phyloP scores from a whole-genome alignment of 371 early-diverging fungal genomes.

The Mucor lusitanicus region DNA sequence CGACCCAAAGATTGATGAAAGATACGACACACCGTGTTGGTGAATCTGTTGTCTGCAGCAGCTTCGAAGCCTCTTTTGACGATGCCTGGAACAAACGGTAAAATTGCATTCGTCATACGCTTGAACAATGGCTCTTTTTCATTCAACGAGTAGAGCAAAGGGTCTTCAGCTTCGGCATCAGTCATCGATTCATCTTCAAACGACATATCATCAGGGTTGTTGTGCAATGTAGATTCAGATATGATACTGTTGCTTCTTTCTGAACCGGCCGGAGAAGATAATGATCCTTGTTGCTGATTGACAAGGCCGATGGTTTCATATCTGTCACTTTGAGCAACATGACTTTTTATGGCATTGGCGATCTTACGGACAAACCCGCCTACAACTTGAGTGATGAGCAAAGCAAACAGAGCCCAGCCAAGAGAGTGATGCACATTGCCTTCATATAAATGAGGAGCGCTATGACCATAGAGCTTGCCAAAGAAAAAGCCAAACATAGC shows the following conservation, averaged over 20 bases:
- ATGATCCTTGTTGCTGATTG: not conserved
- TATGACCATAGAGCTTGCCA: slow-evolving; percentile 47
- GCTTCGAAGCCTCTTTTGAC: slow-evolving; percentile 35
- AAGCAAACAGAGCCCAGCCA: slow-evolving; percentile 42
- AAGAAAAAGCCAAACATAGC: slow-evolving; percentile 48
- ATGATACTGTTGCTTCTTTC: slow-evolving; percentile 4
- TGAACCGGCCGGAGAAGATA: slow-evolving; percentile 10
- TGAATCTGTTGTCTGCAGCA: slow-evolving; percentile 44
- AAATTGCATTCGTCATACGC: slow-evolving; percentile 21
- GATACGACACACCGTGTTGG: slow-evolving; percentile 38
- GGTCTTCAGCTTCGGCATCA: not conserved
- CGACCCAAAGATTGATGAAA: slow-evolving; percentile 41
- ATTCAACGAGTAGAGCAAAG: not conserved
- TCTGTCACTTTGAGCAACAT: slow-evolving; percentile 22
- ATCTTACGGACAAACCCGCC: slow-evolving; percentile 50
- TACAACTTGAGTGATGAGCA: slow-evolving; percentile 39
- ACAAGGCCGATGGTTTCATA: slow-evolving; percentile 25
- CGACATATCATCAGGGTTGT: not conserved
- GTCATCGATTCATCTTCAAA: slow-evolving; percentile 19
- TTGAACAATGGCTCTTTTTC: slow-evolving; percentile 22
- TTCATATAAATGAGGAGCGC: slow-evolving; percentile 42
- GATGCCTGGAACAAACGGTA: slow-evolving; percentile 35
- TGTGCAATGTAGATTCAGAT: slow-evolving; percentile 17
- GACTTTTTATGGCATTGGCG: slow-evolving; percentile 38
- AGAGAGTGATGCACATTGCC: slow-evolving; percentile 49